Conservation (phyloP, 1,139 yeast genomes). For the Hyphopichia fennica region DNA sequence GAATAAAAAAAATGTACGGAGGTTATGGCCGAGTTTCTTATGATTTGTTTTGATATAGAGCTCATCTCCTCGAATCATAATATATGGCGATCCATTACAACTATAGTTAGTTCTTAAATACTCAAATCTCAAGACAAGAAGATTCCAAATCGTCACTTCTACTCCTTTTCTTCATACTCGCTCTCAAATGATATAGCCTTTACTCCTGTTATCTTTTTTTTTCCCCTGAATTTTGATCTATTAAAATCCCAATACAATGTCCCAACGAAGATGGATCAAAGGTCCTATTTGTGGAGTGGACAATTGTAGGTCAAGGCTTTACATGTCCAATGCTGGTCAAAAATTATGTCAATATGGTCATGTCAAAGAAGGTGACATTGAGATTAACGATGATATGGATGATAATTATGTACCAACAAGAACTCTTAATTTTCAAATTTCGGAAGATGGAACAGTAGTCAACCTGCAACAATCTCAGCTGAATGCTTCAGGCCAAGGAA, state of each 20-base stretch:
- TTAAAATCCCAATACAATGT: conserved; percentile 17
- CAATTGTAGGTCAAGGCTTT: conserved; percentile 80
- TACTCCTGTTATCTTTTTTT: not conserved
- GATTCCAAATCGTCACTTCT: no score
- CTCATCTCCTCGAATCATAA: no score
- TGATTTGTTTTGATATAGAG: no score
- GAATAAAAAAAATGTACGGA: no score
- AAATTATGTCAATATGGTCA: conserved; percentile 89
- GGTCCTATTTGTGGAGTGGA: conserved; percentile 89
- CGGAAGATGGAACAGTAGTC: conserved; percentile 14
- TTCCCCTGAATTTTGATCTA: no score
- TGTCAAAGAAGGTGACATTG: conserved; percentile 77
- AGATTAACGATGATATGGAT: conserved; percentile 75
- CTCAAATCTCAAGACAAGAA: no score
- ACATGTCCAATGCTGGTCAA: conserved; percentile 71
- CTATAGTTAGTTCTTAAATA: no score
- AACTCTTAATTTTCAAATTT: conserved; percentile 45
- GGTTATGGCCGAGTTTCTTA: no score
- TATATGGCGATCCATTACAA: no score
- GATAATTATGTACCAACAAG: conserved; percentile 49
- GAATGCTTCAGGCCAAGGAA: not conserved
- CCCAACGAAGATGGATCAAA: conserved; percentile 47
- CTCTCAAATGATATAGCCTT: not conserved
- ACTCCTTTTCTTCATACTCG: no score
- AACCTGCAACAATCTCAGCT: conserved; percentile 1